phyloP scores from a whole-genome alignment of 148 eudicot species.

The Silene conica region DNA sequence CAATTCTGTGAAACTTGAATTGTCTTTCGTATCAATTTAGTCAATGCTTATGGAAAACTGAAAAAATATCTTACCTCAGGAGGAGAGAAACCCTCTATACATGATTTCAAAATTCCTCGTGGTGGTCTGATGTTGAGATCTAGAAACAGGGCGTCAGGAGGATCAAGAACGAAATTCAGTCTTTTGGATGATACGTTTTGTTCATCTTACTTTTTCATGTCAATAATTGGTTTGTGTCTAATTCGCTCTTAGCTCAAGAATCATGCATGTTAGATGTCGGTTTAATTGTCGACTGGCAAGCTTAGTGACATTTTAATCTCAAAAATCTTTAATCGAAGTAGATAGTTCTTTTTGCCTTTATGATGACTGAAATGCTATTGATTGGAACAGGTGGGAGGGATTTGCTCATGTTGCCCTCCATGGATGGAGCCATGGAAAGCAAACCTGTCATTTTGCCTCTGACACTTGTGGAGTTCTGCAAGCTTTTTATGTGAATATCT shows the following conservation, averaged over 20 bases:
- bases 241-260: background rate
- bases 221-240: background rate
- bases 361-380: slow-evolving; percentile 5
- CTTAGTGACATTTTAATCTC: background rate
- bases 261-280: background rate
- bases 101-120: background rate
- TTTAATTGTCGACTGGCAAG: background rate
- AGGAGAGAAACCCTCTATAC: background rate
- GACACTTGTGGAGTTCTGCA: slow-evolving; percentile 22
- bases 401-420: slow-evolving; percentile 67
- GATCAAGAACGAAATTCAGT: too few relatives aligned
- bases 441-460: slow-evolving; percentile 4
- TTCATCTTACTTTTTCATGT: background rate
- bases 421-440: slow-evolving; percentile 44
- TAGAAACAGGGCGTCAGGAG: too few relatives aligned
- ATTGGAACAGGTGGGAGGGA: slow-evolving; percentile 80
- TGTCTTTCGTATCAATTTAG: background rate
- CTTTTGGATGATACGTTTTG: too few relatives aligned
- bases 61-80: background rate
- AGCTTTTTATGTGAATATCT: slow-evolving; percentile 38
- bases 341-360: background rate
- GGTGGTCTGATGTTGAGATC: too few relatives aligned
- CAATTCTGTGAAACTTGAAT: background rate
- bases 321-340: background rate
- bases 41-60: background rate